Conservation (phyloP, 2,329 filamentous ascomycete species). For the Metarhizium guizhouense region DNA sequence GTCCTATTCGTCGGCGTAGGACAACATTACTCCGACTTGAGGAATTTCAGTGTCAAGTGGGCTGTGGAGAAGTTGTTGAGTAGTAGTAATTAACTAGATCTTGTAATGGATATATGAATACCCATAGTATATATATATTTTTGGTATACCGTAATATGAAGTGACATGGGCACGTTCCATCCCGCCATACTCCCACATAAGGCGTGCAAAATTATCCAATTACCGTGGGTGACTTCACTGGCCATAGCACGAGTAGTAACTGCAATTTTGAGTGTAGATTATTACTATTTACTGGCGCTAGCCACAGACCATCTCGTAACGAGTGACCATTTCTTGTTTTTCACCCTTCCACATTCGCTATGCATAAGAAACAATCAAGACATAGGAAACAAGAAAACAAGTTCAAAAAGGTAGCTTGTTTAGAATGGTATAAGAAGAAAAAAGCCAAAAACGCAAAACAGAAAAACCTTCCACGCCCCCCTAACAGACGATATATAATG, state of each 20-base stretch:
- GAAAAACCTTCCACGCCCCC: background rate
- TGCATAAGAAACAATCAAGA: constrained; percentile 5
- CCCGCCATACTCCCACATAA: too few relatives aligned
- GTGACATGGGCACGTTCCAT: too few relatives aligned
- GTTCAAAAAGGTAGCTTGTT: constrained; percentile 1
- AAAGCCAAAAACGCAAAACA: constrained; percentile 3
- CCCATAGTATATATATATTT: background rate
- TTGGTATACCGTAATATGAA: too few relatives aligned
- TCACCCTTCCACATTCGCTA: constrained; percentile 9
- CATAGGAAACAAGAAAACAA: constrained; percentile 6
- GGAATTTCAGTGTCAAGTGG: constrained; percentile 62
- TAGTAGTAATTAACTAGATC: constrained; percentile 31
- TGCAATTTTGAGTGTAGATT: constrained; percentile 6
- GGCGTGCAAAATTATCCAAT: too few relatives aligned
- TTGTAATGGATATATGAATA: background rate
- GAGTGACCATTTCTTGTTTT: background rate
- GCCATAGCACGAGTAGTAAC: background rate
- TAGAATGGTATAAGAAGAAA: constrained; percentile 2
- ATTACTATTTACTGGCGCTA: constrained; percentile 13
- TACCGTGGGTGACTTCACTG: background rate
- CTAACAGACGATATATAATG: background rate
- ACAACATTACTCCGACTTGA: constrained; percentile 59
- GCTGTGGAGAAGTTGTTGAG: constrained; percentile 57
- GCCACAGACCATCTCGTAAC: constrained; percentile 1
- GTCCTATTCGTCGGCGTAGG: constrained; percentile 81